These are phyloP conservation scores for Rhizopus arrhizus DNA, from an alignment of 371 early-diverging fungal species.

Conservation along the genomic window DNA sequence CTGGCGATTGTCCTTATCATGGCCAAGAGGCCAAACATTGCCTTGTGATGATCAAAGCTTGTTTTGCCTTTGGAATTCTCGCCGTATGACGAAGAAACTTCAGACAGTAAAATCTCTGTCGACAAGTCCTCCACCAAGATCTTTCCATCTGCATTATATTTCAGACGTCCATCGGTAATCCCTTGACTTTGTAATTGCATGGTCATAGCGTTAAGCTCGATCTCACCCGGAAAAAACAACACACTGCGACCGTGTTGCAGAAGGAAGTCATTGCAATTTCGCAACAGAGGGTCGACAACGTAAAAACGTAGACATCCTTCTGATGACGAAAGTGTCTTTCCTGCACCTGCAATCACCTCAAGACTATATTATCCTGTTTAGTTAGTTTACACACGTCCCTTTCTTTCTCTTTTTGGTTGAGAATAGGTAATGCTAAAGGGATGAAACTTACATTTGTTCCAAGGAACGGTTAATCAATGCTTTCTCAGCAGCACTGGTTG, in stretches of 20 bases:
- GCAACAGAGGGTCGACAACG: conserved; percentile 8
- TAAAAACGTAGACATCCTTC: conserved; percentile 13
- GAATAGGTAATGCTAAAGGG: conserved; percentile 4
- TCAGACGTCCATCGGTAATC: conserved; percentile 10
- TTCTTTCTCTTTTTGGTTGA: conserved; percentile 8
- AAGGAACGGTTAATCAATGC: conserved; percentile 4
- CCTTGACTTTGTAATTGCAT: conserved; percentile 10
- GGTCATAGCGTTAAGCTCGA: conserved; percentile 8
- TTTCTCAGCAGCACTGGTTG: conserved; percentile 4
- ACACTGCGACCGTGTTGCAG: not conserved
- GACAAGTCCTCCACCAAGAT: conserved; percentile 3
- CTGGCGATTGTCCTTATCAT: conserved; percentile 11
- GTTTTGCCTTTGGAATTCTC: conserved; percentile 9
- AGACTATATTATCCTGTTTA: conserved; percentile 6
- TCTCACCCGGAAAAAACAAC: conserved; percentile 9
- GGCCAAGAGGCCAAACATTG: conserved; percentile 16
- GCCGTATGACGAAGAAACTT: conserved; percentile 14
- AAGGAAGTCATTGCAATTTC: conserved; percentile 1
- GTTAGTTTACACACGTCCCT: conserved; percentile 7
- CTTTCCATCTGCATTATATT: conserved; percentile 8
- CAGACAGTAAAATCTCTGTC: conserved; percentile 18
- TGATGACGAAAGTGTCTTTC: conserved; percentile 13
- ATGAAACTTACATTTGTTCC: conserved; percentile 1
- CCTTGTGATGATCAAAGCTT: conserved; percentile 14
- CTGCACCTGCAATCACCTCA: conserved; percentile 12